Conservation (phyloP, 495 filamentous ascomycete genomes). For the Annulohypoxylon bovei region DNA sequence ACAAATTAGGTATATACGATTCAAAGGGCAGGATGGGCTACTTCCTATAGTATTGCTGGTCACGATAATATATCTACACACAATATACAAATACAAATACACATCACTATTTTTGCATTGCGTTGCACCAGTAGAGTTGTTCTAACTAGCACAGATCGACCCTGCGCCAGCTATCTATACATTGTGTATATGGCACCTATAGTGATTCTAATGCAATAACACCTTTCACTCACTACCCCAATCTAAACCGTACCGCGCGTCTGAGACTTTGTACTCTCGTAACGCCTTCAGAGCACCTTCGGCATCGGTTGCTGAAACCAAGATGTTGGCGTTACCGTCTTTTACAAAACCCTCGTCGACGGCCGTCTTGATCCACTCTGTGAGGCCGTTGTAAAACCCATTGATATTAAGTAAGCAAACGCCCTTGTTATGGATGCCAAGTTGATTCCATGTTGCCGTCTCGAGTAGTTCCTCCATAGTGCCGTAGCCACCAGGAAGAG, state of each 20-base stretch:
- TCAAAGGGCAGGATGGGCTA: not conserved
- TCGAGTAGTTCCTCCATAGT: conserved; percentile 98
- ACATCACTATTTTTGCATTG: conserved; percentile 11
- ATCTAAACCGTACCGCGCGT: conserved; percentile 78
- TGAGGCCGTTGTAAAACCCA: conserved; percentile 89
- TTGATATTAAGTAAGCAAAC: conserved; percentile 86
- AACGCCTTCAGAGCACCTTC: conserved; percentile 77
- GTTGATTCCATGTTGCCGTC: conserved; percentile 95
- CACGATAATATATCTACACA: not conserved
- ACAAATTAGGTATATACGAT: too few species aligned
- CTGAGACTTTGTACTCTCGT: conserved; percentile 76
- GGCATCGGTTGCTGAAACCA: conserved; percentile 76
- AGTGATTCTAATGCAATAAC: conserved; percentile 23
- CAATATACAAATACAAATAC: not conserved
- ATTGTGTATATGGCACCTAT: conserved; percentile 7
- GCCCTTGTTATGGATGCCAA: conserved; percentile 88
- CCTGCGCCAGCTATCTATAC: conserved; percentile 22
- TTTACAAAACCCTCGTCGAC: conserved; percentile 81
- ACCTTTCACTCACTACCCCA: conserved; percentile 73
- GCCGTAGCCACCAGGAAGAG: conserved; percentile 89
- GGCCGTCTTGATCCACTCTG: conserved; percentile 82
- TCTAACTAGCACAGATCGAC: not conserved
- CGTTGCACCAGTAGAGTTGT: not conserved
- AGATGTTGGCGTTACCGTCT: conserved; percentile 71
- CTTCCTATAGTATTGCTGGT: not conserved